Evolutionary conservation across 139 green algal species (phyloP).

Genomic region (Ettlia oleoabundans): DNA sequence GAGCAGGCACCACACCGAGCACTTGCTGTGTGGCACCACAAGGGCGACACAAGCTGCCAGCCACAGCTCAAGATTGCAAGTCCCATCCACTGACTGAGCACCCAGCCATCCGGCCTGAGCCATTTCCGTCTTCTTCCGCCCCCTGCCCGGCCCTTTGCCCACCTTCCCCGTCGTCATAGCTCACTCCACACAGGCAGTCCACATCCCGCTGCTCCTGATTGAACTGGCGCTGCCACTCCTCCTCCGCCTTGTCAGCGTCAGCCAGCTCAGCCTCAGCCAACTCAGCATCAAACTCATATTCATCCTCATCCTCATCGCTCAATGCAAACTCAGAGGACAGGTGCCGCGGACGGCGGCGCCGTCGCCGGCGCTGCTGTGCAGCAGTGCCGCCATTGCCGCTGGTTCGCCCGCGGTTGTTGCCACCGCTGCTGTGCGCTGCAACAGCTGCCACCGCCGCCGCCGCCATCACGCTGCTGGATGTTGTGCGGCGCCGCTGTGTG

Average conservation of each 20-base stretch:
- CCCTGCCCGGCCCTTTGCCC: background rate
- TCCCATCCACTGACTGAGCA: no score
- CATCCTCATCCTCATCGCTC: background rate
- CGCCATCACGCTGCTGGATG: background rate
- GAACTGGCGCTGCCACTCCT: conserved; percentile 25
- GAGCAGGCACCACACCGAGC: no score
- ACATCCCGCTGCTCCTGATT: conserved; percentile 5
- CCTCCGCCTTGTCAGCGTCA: conserved; percentile 29
- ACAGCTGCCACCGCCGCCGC: background rate
- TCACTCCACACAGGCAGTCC: conserved; percentile 9
- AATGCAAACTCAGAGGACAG: background rate
- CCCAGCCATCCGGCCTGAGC: background rate
- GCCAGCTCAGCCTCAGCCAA: conserved; percentile 28
- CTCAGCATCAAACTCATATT: conserved; percentile 12
- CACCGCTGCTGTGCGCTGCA: background rate
- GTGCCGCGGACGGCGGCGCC: conserved; percentile 5
- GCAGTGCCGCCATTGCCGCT: background rate
- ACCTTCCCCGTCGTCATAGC: conserved; percentile 17
- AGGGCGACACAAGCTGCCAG: no score
- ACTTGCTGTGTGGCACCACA: no score
- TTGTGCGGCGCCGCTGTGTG: background rate
- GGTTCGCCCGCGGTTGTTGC: no score
- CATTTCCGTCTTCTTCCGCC: background rate
- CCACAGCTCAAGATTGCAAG: no score
- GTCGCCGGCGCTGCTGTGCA: background rate